Evolutionary conservation across 2,329 filamentous ascomycete genomes (phyloP).

Genomic region (Colletotrichum zoysiae): DNA sequence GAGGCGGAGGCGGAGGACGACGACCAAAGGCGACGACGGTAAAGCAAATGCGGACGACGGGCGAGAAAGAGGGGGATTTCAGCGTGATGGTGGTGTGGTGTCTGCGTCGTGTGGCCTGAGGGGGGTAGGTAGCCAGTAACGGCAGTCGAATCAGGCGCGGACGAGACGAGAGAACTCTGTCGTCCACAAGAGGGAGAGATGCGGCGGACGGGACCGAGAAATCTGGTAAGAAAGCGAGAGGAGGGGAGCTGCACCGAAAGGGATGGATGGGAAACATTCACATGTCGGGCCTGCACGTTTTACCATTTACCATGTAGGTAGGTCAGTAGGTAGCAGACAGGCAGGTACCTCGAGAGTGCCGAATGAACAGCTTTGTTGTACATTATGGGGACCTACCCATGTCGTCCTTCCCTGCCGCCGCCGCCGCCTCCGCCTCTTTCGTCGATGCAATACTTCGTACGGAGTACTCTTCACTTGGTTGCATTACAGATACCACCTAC

Average conservation of each 20-base stretch:
- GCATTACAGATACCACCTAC: background rate
- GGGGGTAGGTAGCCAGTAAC: background rate
- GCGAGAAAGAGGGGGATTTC: slow-evolving; percentile 28
- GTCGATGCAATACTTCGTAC: background rate
- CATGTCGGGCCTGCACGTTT: slow-evolving; percentile 26
- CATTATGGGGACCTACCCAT: slow-evolving; percentile 15
- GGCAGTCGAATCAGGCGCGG: slow-evolving; percentile 1
- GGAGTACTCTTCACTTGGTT: background rate
- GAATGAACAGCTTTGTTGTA: background rate
- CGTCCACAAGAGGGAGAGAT: background rate
- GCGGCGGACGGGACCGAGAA: background rate
- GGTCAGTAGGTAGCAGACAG: too few relatives aligned
- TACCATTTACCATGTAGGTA: background rate
- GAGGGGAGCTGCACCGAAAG: slow-evolving; percentile 5
- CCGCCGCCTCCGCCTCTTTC: background rate
- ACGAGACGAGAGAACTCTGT: background rate
- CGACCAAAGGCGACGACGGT: slow-evolving; percentile 18
- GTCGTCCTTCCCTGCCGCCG: background rate
- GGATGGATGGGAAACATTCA: slow-evolving; percentile 30
- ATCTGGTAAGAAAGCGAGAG: slow-evolving; percentile 1
- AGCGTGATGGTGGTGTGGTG: slow-evolving; percentile 35
- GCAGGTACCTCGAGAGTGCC: background rate
- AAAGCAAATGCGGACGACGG: slow-evolving; percentile 34
- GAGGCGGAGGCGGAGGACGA: background rate
- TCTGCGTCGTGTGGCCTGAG: slow-evolving; percentile 29